Percentiles rank a stretch among this genome's conserved stretches.
phyloP scores from a whole-genome alignment of 768 basidiomycete genomes.

The Leccinum disarticulatum region DNA sequence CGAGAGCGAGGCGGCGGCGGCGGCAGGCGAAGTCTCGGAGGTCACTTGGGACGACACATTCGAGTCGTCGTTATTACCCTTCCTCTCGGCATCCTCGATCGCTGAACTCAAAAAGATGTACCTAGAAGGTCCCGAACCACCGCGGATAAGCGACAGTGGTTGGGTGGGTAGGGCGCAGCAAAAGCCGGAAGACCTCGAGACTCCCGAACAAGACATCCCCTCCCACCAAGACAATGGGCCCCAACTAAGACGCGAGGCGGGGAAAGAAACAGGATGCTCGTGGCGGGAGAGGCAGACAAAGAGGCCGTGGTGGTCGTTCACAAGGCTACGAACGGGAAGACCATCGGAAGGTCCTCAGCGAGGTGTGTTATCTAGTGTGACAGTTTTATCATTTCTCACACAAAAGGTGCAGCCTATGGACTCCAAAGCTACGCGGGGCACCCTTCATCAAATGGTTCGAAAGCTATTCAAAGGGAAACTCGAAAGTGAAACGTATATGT shows the following conservation, averaged over 20 bases:
- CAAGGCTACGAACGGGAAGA: constrained; percentile 54
- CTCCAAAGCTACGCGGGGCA: constrained; percentile 78
- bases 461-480: constrained; percentile 81
- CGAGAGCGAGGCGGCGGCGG: not conserved
- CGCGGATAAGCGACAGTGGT: constrained; percentile 69
- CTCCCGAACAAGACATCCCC: constrained; percentile 9
- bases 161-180: constrained; percentile 58
- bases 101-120: constrained; percentile 67
- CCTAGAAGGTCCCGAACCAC: constrained; percentile 79
- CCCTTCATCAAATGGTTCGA: constrained; percentile 78
- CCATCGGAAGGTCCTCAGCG: constrained; percentile 71
- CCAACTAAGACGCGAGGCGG: constrained; percentile 32
- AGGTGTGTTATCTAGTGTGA: constrained; percentile 53
- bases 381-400: constrained; percentile 14
- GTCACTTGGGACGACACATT: constrained; percentile 70
- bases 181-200: constrained; percentile 26
- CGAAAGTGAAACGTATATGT: constrained; percentile 74
- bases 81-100: constrained; percentile 63
- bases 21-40: constrained; percentile 14
- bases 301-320: constrained; percentile 41
- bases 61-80: constrained; percentile 53
- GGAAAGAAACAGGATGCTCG: constrained; percentile 43
- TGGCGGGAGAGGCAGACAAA: constrained; percentile 46
- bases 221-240: constrained; percentile 13
- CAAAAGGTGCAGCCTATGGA: constrained; percentile 63